Percentiles rank a stretch among this genome's conserved stretches.
Conservation (phyloP, 176 grass and related monocot species). For the Hyparrhenia diplandra region DNA sequence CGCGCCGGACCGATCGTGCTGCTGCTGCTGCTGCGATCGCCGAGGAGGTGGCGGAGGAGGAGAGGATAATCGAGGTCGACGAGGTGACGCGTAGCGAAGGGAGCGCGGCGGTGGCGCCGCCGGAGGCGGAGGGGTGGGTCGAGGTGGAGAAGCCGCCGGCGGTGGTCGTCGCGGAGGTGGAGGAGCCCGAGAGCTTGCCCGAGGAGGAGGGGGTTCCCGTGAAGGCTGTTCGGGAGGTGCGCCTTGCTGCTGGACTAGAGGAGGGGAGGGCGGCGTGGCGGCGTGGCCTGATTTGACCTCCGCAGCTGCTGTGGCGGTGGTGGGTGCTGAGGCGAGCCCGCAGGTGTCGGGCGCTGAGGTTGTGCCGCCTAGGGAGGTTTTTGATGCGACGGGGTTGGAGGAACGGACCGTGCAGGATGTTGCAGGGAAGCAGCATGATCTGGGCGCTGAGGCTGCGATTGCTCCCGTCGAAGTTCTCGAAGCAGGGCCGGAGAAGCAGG, state of each 20-base stretch:
- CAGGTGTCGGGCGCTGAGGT: background rate
- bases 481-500: slow-evolving; percentile 7
- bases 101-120: background rate
- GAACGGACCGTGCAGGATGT: background rate
- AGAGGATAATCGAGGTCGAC: slow-evolving; percentile 41
- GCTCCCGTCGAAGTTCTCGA: slow-evolving; percentile 11
- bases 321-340: background rate
- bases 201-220: background rate
- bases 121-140: slow-evolving; percentile 25
- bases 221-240: background rate
- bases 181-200: background rate
- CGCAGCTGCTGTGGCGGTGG: background rate
- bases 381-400: slow-evolving; percentile 1
- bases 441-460: background rate
- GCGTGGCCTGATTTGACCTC: slow-evolving; percentile 23
- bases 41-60: slow-evolving; percentile 14
- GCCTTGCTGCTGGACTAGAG: background rate
- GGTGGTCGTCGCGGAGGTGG: background rate
- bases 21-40: slow-evolving; percentile 4
- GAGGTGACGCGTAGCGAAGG: background rate
- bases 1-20: slow-evolving; percentile 8
- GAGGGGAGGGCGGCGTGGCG: slow-evolving; percentile 12
- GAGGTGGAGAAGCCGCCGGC: slow-evolving; percentile 30
- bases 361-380: background rate
- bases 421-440: background rate